These are phyloP conservation scores for Sisymbrium irio DNA, from an alignment of 345 rosid species.

Conservation along the genomic window DNA sequence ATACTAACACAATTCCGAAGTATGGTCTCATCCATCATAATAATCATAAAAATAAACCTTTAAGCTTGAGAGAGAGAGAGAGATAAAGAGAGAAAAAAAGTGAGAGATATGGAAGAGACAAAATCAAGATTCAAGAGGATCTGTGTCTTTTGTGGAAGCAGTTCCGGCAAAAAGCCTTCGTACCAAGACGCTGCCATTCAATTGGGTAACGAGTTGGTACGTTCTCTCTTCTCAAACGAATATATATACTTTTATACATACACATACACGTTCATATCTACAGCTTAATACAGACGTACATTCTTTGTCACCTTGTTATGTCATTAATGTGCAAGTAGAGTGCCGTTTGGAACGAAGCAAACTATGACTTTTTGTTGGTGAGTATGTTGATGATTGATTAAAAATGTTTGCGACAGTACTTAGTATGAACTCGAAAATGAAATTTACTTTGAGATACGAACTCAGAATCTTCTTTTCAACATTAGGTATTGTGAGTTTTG, in stretches of 20 bases:
- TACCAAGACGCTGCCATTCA: slow-evolving; percentile 86
- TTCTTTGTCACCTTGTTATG: background rate
- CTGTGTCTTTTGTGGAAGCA: slow-evolving; percentile 90
- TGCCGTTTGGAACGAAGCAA: background rate
- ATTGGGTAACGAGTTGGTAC: slow-evolving; percentile 79
- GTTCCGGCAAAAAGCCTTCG: slow-evolving; percentile 70
- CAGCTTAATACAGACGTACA: background rate
- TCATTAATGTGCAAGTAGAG: background rate
- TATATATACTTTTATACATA: background rate
- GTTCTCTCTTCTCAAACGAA: background rate
- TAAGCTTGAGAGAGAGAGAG: slow-evolving; percentile 20
- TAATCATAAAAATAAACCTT: slow-evolving; percentile 23
- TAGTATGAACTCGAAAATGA: slow-evolving; percentile 5
- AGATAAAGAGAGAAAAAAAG: slow-evolving; percentile 6
- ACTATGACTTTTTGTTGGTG: background rate
- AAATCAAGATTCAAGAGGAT: slow-evolving; percentile 76
- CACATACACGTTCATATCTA: background rate
- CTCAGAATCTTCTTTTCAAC: slow-evolving; percentile 19
- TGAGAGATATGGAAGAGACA: slow-evolving; percentile 42
- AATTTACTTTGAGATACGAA: slow-evolving; percentile 7
- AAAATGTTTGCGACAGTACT: background rate
- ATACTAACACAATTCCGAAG: slow-evolving; percentile 25
- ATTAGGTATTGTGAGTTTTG: slow-evolving; percentile 6
- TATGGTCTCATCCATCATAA: slow-evolving; percentile 35
- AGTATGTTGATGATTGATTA: background rate